These are phyloP conservation scores for Canavalia ensiformis DNA, from an alignment of 306 rosid species.

Conservation along the genomic window DNA sequence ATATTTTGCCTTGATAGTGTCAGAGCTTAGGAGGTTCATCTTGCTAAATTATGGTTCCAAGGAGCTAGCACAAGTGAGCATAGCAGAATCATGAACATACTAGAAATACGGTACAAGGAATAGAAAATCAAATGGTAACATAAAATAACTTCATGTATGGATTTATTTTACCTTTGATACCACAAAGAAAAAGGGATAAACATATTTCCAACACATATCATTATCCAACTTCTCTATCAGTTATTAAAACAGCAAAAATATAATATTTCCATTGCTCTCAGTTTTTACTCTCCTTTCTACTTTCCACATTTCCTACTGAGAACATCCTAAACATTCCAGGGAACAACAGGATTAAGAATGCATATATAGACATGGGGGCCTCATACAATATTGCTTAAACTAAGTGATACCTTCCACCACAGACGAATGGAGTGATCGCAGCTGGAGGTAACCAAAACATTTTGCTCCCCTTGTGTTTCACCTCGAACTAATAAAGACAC, in stretches of 20 bases:
- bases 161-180: not conserved
- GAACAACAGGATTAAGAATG: conserved; percentile 6
- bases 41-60: conserved; percentile 35
- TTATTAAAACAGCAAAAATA: conserved; percentile 22
- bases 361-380: conserved; percentile 3
- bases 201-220: not conserved
- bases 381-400: conserved; percentile 25
- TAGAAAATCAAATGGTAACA: conserved; percentile 6
- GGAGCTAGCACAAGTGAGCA: conserved; percentile 17
- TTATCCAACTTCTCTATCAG: conserved; percentile 13
- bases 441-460: conserved; percentile 82
- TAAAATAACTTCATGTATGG: conserved; percentile 8
- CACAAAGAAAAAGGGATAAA: not conserved
- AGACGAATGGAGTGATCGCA: conserved; percentile 83
- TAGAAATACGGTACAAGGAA: conserved; percentile 1
- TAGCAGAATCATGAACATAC: not conserved
- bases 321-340: not conserved
- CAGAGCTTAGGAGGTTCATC: conserved; percentile 3
- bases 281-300: conserved; percentile 22
- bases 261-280: not conserved
- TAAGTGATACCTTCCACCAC: conserved; percentile 80
- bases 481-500: conserved; percentile 57
- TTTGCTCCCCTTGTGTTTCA: conserved; percentile 53
- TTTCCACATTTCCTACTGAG: conserved; percentile 23
- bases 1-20: conserved; percentile 1